Conservation (phyloP, 2,329 filamentous ascomycete genomes). For the Fusarium denticulatum region DNA sequence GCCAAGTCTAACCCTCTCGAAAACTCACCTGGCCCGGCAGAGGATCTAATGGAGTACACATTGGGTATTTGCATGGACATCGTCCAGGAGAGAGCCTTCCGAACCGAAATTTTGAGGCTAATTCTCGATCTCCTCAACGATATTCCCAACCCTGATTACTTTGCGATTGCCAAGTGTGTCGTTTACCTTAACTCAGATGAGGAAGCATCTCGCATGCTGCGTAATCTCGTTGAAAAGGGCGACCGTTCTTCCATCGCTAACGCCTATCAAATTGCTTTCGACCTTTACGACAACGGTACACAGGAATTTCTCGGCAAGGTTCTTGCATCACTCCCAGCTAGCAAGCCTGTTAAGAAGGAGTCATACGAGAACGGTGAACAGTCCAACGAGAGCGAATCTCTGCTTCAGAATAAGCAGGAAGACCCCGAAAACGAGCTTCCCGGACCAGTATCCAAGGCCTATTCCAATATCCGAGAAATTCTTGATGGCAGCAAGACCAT, state of each 20-base stretch:
- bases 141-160: constrained; percentile 93
- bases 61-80: constrained; percentile 97
- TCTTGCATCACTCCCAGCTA: constrained; percentile 77
- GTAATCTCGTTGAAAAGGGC: constrained; percentile 80
- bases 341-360: constrained; percentile 54
- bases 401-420: constrained; percentile 61
- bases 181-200: constrained; percentile 94
- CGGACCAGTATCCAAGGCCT: constrained; percentile 65
- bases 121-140: constrained; percentile 96
- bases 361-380: constrained; percentile 57
- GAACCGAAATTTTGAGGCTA: constrained; percentile 84
- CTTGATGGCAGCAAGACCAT: constrained; percentile 94
- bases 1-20: constrained; percentile 65
- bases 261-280: constrained; percentile 97
- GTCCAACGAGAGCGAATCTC: constrained; percentile 58
- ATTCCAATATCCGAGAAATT: constrained; percentile 71
- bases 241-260: constrained; percentile 82
- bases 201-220: constrained; percentile 87
- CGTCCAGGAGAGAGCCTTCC: constrained; percentile 89
- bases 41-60: constrained; percentile 97
- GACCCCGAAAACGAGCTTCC: constrained; percentile 65
- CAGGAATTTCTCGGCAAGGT: constrained; percentile 96
- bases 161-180: constrained; percentile 96
- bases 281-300: constrained; percentile 97
- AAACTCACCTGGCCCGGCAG: constrained; percentile 69